These are phyloP conservation scores for Penicillium sp. DNA, from an alignment of 2,329 filamentous ascomycete species.

Conservation along the genomic window DNA sequence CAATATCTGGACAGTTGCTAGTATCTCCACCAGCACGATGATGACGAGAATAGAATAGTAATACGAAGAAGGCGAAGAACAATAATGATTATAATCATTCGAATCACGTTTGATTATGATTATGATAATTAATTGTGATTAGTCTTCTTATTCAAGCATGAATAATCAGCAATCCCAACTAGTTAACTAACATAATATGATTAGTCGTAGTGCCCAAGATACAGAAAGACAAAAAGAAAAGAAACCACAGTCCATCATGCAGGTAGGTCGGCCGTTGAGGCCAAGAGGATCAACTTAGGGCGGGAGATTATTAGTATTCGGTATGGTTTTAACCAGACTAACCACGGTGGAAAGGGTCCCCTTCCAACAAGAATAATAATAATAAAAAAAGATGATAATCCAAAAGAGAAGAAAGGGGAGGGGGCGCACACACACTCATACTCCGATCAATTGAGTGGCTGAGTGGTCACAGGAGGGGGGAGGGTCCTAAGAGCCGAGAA, in stretches of 20 bases:
- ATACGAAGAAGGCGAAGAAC: neutral
- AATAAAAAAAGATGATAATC: neutral
- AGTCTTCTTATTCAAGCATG: neutral
- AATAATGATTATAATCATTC: neutral
- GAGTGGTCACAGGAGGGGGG: neutral
- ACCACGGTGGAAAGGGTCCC: neutral
- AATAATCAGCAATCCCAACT: neutral
- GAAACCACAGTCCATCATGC: neutral
- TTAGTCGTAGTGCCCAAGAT: neutral
- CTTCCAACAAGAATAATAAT: neutral
- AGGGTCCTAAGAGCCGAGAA: neutral
- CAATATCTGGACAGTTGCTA: neutral
- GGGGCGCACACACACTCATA: neutral
- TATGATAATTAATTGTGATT: too few species aligned
- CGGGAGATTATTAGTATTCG: neutral
- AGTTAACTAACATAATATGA: neutral
- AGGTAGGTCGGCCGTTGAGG: conserved; percentile 1
- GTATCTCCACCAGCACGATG: neutral
- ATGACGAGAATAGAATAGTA: neutral
- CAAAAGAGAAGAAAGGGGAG: neutral
- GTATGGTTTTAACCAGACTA: neutral
- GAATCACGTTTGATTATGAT: neutral
- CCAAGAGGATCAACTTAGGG: neutral
- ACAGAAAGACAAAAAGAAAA: neutral
- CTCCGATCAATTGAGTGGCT: neutral